Conservation (phyloP, 2,329 filamentous ascomycete species). For the Cercospora sp. region DNA sequence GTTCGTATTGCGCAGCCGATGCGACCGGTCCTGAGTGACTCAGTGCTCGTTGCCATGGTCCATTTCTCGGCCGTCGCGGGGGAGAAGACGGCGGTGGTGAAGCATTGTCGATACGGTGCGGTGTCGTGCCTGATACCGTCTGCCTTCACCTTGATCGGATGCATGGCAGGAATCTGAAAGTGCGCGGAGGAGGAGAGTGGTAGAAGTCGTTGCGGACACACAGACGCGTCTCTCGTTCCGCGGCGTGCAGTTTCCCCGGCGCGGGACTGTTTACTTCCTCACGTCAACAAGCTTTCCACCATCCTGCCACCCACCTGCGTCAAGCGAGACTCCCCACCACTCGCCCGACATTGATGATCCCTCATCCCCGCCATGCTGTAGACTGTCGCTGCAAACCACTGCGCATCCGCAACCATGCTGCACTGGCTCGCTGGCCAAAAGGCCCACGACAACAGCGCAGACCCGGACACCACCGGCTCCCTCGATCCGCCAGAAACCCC, state of each 20-base stretch:
- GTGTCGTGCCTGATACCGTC: not conserved
- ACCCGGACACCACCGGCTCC: conserved; percentile 43
- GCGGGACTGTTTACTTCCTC: not conserved
- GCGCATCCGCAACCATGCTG: conserved; percentile 30
- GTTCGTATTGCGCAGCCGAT: not conserved
- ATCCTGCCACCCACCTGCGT: not conserved
- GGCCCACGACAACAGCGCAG: conserved; percentile 31
- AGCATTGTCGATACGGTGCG: not conserved
- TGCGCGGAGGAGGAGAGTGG: not conserved
- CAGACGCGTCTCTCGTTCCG: not conserved
- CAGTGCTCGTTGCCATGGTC: not conserved
- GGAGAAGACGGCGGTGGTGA: not conserved
- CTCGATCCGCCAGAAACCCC: conserved; percentile 63
- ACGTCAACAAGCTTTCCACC: conserved; percentile 2
- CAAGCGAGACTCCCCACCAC: not conserved
- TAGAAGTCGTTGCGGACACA: not conserved
- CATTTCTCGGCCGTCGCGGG: not conserved
- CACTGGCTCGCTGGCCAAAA: conserved; percentile 39
- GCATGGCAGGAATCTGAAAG: not conserved
- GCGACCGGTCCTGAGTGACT: not conserved
- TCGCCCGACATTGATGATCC: not conserved
- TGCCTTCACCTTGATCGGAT: not conserved
- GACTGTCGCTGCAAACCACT: not conserved
- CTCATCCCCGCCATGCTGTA: conserved; percentile 11
- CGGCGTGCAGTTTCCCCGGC: not conserved